phyloP scores from a whole-genome alignment of 805 yeast genomes.

The Allodekkera sacchari region DNA sequence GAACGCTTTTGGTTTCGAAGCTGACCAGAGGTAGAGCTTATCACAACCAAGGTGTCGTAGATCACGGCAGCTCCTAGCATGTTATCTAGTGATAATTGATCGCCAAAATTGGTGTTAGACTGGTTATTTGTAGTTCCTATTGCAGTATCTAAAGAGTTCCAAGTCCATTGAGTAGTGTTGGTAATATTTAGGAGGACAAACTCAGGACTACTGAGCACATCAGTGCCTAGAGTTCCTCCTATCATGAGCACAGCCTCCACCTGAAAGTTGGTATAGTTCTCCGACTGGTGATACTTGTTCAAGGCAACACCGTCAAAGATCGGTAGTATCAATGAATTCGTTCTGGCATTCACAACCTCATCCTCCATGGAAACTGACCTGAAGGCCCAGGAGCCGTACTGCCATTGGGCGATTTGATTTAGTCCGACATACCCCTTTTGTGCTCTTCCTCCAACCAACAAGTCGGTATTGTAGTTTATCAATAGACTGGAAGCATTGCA shows the following conservation, averaged over 20 bases:
- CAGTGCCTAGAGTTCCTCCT: conserved; percentile 47
- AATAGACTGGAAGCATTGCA: conserved; percentile 40
- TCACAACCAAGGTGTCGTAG: conserved; percentile 40
- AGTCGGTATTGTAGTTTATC: conserved; percentile 36
- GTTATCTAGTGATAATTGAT: conserved; percentile 19
- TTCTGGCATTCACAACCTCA: conserved; percentile 43
- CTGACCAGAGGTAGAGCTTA: conserved; percentile 19
- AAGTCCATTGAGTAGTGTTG: conserved; percentile 36
- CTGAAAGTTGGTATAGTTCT: conserved; percentile 25
- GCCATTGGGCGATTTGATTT: conserved; percentile 70
- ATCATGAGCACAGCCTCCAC: conserved; percentile 40
- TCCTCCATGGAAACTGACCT: conserved; percentile 24
- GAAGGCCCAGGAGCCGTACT: conserved; percentile 62
- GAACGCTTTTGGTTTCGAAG: conserved; percentile 10
- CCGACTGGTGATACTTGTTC: conserved; percentile 13
- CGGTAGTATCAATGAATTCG: conserved; percentile 46
- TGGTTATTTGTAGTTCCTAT: conserved; percentile 16
- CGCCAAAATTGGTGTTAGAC: conserved; percentile 12
- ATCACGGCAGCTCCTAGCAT: conserved; percentile 43
- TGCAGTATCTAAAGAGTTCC: conserved; percentile 26
- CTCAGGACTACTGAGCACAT: conserved; percentile 31
- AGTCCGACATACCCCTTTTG: conserved; percentile 58
- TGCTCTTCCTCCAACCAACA: conserved; percentile 62
- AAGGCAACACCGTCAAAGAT: conserved; percentile 28
- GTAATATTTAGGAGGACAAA: conserved; percentile 31